Conservation (phyloP, 2,329 filamentous ascomycete genomes). For the Colletotrichum plurivorum region DNA sequence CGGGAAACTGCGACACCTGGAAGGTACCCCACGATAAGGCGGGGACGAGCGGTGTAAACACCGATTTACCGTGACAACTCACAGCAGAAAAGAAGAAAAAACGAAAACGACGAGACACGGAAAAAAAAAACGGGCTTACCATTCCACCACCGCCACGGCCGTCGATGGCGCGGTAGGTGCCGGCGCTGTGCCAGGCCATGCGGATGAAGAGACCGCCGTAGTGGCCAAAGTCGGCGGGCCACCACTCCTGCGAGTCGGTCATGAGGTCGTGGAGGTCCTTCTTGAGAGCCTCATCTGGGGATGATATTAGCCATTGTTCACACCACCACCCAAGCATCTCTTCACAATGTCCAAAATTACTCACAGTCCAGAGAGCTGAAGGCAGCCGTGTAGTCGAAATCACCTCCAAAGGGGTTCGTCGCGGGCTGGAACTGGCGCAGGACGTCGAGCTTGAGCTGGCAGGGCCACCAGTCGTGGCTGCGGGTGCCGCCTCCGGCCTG, state of each 20-base stretch:
- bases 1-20: too few relatives aligned
- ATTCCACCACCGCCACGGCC: conserved; percentile 81
- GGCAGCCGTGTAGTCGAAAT: conserved; percentile 80
- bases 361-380: conserved; percentile 78
- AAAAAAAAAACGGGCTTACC: conserved; percentile 41
- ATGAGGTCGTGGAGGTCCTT: conserved; percentile 79
- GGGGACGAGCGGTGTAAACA: not conserved
- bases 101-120: not conserved
- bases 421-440: conserved; percentile 78
- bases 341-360: not conserved
- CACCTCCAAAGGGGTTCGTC: conserved; percentile 74
- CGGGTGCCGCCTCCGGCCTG: conserved; percentile 74
- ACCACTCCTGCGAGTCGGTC: conserved; percentile 86
- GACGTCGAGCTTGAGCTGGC: conserved; percentile 76
- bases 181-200: conserved; percentile 86
- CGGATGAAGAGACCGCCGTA: conserved; percentile 86
- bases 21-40: not conserved
- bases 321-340: not conserved
- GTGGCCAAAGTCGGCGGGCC: conserved; percentile 86
- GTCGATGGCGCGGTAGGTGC: conserved; percentile 82
- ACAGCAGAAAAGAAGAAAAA: not conserved
- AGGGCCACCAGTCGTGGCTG: conserved; percentile 83
- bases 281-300: conserved; percentile 73
- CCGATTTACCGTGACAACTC: not conserved
- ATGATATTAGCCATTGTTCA: conserved; percentile 1